These are phyloP conservation scores for Clathrus columnatus DNA, from an alignment of 768 basidiomycete species.

Conservation along the genomic window DNA sequence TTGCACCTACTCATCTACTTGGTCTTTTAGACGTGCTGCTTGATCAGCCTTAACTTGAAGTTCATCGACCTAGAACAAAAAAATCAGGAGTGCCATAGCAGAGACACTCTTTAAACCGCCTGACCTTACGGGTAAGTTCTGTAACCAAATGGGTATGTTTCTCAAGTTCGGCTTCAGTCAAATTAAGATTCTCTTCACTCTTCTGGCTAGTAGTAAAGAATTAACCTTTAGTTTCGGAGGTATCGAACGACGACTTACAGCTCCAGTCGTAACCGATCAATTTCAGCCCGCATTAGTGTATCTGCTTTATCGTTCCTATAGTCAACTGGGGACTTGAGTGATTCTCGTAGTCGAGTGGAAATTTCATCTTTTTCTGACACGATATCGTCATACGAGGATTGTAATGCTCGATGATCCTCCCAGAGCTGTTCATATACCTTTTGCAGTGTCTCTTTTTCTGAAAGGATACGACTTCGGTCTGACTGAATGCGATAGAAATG, in stretches of 20 bases:
- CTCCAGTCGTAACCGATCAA: conserved; percentile 71
- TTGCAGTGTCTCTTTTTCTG: conserved; percentile 82
- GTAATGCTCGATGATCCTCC: conserved; percentile 66
- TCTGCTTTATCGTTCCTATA: conserved; percentile 64
- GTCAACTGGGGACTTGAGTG: conserved; percentile 49
- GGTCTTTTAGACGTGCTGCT: conserved; percentile 75
- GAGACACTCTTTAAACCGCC: background rate
- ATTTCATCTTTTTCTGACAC: conserved; percentile 75
- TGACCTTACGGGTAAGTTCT: conserved; percentile 62
- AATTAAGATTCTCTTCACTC: conserved; percentile 84
- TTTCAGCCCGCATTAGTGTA: conserved; percentile 67
- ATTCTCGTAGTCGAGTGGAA: conserved; percentile 48
- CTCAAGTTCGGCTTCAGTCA: conserved; percentile 76
- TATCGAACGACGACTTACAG: conserved; percentile 50
- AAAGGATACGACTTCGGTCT: conserved; percentile 64
- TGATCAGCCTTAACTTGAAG: conserved; percentile 71
- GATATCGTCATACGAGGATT: conserved; percentile 69
- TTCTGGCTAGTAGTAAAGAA: conserved; percentile 56
- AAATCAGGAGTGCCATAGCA: background rate
- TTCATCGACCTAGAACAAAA: conserved; percentile 49
- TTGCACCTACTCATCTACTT: conserved; percentile 79
- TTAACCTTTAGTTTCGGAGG: conserved; percentile 14
- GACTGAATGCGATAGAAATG: conserved; percentile 83
- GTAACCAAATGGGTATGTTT: conserved; percentile 60
- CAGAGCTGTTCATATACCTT: conserved; percentile 68